Base-by-base conservation (phyloP, 257 asterid species). In the Lantana camara region DNA sequence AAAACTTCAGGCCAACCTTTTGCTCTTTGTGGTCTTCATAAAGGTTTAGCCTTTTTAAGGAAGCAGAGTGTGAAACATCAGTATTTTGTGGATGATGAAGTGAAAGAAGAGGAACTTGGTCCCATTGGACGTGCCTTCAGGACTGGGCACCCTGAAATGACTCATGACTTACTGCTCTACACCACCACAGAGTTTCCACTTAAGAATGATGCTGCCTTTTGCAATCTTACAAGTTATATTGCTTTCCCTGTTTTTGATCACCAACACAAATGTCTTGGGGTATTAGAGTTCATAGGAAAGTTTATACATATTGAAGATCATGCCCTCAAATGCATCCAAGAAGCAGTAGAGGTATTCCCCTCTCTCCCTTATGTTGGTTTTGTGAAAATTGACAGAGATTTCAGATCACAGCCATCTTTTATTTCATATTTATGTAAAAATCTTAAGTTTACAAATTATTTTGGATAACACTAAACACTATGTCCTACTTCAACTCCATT, bases 191-290 rank as follows among this genome's bases (percentile, higher is more conserved):
- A 75, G 55, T 70, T 21, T 35, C 57, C 73, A 1, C 53, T 58
- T 0, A 35, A 40, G 32, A 24, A 57, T 41, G 14, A 23, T 45
- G 80, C 70, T 14, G 1, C 17, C 2, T 14, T 1, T 17, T 64
- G 49, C 1, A 1, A 8, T 38, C 19, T 11, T 7, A 3, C 12
- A 34, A 2, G 0, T 1, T 42, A 63, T 42, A 6, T 44, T 4
- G 71, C 60, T 27, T n/a, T 68, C 1, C 72, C 79, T 1, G 1
- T 74, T 6, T 61, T 59, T 15, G n/a, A 50, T 10, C 38, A 24
- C 9, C 11, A 7, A 13, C 29, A 37, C 20, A n/a, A 64, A 5
- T 59, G 69, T 60, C 40, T 60, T 11, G 73, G 70, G 1, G 66
- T 73, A 9, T 44, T 73, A 3, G n/a, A n/a, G n/a, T 58, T 21